Conservation (phyloP, 2,329 filamentous ascomycete genomes). For the Akanthomyces muscarius region DNA sequence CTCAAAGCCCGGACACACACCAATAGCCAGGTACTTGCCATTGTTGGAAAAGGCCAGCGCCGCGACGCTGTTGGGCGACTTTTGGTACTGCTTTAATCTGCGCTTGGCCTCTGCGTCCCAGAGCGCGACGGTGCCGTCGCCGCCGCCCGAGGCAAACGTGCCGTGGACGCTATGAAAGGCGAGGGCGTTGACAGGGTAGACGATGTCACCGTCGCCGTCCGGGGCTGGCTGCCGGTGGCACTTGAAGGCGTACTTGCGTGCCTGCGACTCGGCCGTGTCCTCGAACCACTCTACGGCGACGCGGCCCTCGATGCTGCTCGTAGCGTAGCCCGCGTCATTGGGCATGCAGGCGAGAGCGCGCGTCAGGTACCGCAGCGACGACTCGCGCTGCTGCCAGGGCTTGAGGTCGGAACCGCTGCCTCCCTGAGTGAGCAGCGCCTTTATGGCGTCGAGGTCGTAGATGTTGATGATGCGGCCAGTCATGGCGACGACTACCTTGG, state of each 20-base stretch:
- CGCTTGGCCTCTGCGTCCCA: constrained; percentile 93
- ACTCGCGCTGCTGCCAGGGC: constrained; percentile 92
- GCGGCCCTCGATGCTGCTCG: constrained; percentile 86
- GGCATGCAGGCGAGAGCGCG: constrained; percentile 94
- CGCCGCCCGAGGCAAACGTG: constrained; percentile 85
- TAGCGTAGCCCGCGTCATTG: constrained; percentile 90
- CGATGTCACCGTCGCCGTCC: constrained; percentile 66
- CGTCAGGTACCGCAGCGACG: constrained; percentile 93
- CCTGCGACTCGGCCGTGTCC: constrained; percentile 78
- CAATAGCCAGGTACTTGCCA: constrained; percentile 75
- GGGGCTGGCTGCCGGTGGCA: constrained; percentile 78
- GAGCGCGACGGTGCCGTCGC: constrained; percentile 84
- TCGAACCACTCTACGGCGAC: constrained; percentile 99
- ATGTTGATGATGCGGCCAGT: constrained; percentile 89
- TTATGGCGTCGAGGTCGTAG: constrained; percentile 75
- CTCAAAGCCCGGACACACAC: constrained; percentile 82
- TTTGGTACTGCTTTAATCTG: constrained; percentile 83
- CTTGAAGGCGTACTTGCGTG: constrained; percentile 97
- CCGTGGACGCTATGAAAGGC: constrained; percentile 80
- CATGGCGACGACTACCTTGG: constrained; percentile 91
- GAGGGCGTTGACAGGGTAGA: constrained; percentile 87
- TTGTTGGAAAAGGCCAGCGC: constrained; percentile 73
- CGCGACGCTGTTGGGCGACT: constrained; percentile 73
- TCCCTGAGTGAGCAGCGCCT: constrained; percentile 45
- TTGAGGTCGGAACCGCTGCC: constrained; percentile 50